Evolutionary conservation across 2,329 filamentous ascomycete genomes (phyloP).

Genomic region (Apiospora phragmitis): DNA sequence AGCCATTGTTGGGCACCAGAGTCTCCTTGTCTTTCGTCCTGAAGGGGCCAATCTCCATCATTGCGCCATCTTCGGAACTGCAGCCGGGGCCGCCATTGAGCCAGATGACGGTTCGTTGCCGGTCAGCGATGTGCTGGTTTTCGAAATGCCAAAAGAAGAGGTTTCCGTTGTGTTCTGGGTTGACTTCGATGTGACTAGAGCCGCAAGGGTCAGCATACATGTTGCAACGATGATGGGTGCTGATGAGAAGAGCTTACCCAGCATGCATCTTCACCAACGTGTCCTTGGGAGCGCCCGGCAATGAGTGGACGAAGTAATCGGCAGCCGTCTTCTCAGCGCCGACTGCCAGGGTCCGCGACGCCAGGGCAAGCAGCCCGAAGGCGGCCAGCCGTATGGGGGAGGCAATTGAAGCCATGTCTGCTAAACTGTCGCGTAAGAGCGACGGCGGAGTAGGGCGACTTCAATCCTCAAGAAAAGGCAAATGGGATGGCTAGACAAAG

Average conservation of each 20-base stretch:
- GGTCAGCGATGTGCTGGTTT: constrained; percentile 92
- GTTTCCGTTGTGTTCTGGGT: constrained; percentile 82
- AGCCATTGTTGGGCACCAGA: constrained; percentile 83
- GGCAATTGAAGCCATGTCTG: constrained; percentile 8
- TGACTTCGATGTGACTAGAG: constrained; percentile 84
- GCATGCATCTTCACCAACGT: constrained; percentile 95
- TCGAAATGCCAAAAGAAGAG: constrained; percentile 99
- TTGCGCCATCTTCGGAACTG: constrained; percentile 92
- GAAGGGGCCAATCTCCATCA: constrained; percentile 97
- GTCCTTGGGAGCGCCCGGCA: constrained; percentile 81
- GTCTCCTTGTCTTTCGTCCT: constrained; percentile 73
- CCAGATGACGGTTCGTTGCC: constrained; percentile 91
- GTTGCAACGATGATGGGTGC: not conserved
- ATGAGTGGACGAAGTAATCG: constrained; percentile 84
- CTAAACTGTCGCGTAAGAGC: not conserved
- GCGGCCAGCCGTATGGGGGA: constrained; percentile 23
- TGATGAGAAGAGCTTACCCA: constrained; percentile 61
- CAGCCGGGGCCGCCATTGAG: constrained; percentile 96
- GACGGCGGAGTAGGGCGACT: constrained; percentile 4
- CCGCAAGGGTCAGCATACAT: constrained; percentile 6
- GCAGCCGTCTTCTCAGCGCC: constrained; percentile 58
- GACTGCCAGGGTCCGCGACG: constrained; percentile 40
- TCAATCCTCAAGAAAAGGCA: not conserved
- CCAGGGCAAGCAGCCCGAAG: constrained; percentile 40
- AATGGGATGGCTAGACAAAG: not conserved